These are phyloP conservation scores for Petunia secreta DNA, from an alignment of 257 asterid species.

Conservation along the genomic window DNA sequence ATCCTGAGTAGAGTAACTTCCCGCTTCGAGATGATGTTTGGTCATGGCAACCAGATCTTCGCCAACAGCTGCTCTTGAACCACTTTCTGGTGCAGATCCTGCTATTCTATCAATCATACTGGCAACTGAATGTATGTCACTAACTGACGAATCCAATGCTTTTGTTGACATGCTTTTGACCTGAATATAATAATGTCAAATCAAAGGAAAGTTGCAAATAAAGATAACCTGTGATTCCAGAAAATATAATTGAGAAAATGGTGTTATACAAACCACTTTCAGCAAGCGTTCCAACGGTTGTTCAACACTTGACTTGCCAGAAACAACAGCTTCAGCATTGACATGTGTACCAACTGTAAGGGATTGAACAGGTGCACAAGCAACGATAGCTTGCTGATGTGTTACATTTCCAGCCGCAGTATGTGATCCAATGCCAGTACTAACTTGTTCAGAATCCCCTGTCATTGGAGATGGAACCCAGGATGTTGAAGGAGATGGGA, in stretches of 20 bases:
- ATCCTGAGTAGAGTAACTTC: conserved; percentile 64
- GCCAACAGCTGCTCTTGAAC: conserved; percentile 83
- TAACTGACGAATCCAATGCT: conserved; percentile 69
- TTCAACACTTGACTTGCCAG: conserved; percentile 58
- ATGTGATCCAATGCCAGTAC: conserved; percentile 52
- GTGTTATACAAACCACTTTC: conserved; percentile 53
- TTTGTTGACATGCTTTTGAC: conserved; percentile 61
- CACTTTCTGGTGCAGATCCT: conserved; percentile 92
- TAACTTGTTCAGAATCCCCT: conserved; percentile 66
- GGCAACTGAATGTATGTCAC: conserved; percentile 79
- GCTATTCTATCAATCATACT: conserved; percentile 81
- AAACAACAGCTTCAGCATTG: conserved; percentile 51
- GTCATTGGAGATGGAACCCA: conserved; percentile 79
- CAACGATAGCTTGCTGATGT: conserved; percentile 53
- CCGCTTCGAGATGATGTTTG: conserved; percentile 74
- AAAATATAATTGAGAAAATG: background rate
- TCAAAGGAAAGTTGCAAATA: conserved; percentile 1
- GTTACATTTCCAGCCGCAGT: conserved; percentile 56
- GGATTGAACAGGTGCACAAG: conserved; percentile 61
- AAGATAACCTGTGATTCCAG: conserved; percentile 6
- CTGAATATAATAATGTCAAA: conserved; percentile 39
- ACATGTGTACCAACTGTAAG: conserved; percentile 68
- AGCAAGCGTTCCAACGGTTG: conserved; percentile 73
- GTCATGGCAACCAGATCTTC: conserved; percentile 89
- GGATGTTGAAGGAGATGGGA: conserved; percentile 76